Conservation (phyloP, 768 basidiomycete species). For the Arthromyces matolae region DNA sequence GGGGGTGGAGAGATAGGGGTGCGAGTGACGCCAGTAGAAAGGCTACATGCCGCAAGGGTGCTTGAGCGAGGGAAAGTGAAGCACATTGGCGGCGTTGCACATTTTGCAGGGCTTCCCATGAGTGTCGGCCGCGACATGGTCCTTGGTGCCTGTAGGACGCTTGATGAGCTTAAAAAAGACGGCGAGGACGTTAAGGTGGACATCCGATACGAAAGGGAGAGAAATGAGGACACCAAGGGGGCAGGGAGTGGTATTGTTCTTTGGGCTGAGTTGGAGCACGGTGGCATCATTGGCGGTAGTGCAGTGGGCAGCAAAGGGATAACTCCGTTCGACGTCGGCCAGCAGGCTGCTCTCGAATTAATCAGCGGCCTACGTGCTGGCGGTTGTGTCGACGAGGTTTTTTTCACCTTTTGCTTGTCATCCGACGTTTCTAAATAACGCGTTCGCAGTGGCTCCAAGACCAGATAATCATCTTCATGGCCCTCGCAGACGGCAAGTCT, state of each 20-base stretch:
- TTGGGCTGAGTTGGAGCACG: slow-evolving; percentile 70
- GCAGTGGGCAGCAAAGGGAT: slow-evolving; percentile 55
- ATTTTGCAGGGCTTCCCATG: slow-evolving; percentile 62
- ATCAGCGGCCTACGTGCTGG: slow-evolving; percentile 54
- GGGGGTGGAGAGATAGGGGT: slow-evolving; percentile 65
- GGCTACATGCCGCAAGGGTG: slow-evolving; percentile 41
- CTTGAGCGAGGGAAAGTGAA: slow-evolving; percentile 54
- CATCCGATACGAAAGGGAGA: slow-evolving; percentile 40
- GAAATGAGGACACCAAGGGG: slow-evolving; percentile 44
- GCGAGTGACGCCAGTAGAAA: slow-evolving; percentile 31
- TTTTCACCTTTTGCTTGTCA: slow-evolving; percentile 3
- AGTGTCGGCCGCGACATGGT: slow-evolving; percentile 55
- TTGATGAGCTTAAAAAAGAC: slow-evolving; percentile 30
- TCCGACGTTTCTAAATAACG: neutral
- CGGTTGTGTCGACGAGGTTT: slow-evolving; percentile 78
- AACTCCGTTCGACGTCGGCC: slow-evolving; percentile 46
- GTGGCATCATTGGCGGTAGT: slow-evolving; percentile 67
- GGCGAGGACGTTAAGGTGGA: slow-evolving; percentile 20
- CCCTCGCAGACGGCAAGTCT: slow-evolving; percentile 64
- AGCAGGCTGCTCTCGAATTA: slow-evolving; percentile 58
- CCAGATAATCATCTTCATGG: slow-evolving; percentile 76
- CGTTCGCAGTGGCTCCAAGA: slow-evolving; percentile 49
- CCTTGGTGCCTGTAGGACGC: slow-evolving; percentile 43
- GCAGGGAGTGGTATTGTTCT: slow-evolving; percentile 69
- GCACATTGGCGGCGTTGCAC: slow-evolving; percentile 54